A percentile compares a stretch with the other conserved stretches of the same genome.
phyloP scores from a whole-genome alignment of 2,329 filamentous ascomycete genomes.

The Pseudopithomyces maydicus region DNA sequence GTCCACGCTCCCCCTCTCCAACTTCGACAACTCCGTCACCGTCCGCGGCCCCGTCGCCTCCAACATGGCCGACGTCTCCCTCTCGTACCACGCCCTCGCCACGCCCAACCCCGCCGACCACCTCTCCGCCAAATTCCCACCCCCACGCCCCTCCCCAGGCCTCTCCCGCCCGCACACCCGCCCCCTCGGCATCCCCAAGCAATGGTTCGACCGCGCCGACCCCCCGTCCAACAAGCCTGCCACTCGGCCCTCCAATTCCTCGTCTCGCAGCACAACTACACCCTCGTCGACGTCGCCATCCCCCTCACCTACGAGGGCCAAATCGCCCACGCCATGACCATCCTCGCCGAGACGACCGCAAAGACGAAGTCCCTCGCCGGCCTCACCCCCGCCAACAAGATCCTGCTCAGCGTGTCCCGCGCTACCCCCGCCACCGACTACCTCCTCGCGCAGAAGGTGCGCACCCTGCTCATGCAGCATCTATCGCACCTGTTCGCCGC shows the following conservation, averaged over 20 bases:
- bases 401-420: slow-evolving; percentile 69
- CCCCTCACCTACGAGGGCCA: slow-evolving; percentile 74
- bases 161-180: slow-evolving; percentile 51
- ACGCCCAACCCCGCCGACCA: slow-evolving; percentile 69
- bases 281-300: slow-evolving; percentile 65
- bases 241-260: slow-evolving; percentile 66
- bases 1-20: slow-evolving; percentile 61
- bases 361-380: slow-evolving; percentile 56
- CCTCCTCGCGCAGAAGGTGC: slow-evolving; percentile 73
- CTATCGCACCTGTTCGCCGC: slow-evolving; percentile 71
- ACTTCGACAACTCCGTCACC: slow-evolving; percentile 65
- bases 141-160: slow-evolving; percentile 49
- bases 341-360: slow-evolving; percentile 72
- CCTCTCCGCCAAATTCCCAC: slow-evolving; percentile 66
- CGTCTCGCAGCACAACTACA: slow-evolving; percentile 58
- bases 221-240: slow-evolving; percentile 66
- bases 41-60: slow-evolving; percentile 78
- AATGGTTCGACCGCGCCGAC: slow-evolving; percentile 74
- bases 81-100: slow-evolving; percentile 82
- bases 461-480: slow-evolving; percentile 79
- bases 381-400: slow-evolving; percentile 69
- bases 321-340: slow-evolving; percentile 76
- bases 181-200: slow-evolving; percentile 70
- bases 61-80: slow-evolving; percentile 76
- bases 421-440: slow-evolving; percentile 72